These are phyloP conservation scores for Candida chilensis DNA, from an alignment of 805 yeast species.

Conservation along the genomic window DNA sequence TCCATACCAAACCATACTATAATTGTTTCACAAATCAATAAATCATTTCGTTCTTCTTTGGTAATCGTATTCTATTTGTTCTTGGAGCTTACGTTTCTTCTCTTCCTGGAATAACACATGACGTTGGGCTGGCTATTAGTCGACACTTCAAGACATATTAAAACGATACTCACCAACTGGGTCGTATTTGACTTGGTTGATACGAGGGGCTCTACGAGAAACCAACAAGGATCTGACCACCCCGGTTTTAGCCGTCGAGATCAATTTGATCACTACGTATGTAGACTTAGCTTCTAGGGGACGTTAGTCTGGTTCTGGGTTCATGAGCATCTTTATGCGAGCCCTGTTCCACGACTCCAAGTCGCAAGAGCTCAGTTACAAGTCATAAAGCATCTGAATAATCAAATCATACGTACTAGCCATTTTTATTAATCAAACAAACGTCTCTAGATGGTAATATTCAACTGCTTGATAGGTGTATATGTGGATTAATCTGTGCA, in stretches of 20 bases:
- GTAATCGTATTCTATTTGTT: conserved; percentile 26
- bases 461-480: too few species aligned
- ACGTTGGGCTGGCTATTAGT: conserved; percentile 50
- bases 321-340: too few species aligned
- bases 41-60: conserved; percentile 7
- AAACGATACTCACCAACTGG: conserved; percentile 38
- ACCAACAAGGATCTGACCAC: conserved; percentile 71
- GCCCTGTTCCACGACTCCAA: too few species aligned
- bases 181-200: conserved; percentile 80
- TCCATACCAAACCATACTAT: too few species aligned
- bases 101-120: conserved; percentile 88
- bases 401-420: too few species aligned
- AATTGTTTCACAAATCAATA: too few species aligned
- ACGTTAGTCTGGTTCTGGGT: too few species aligned
- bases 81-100: conserved; percentile 74
- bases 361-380: too few species aligned
- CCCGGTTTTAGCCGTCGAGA: conserved; percentile 90
- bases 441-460: too few species aligned
- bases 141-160: neutral
- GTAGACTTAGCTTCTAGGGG: conserved; percentile 63
- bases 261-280: conserved; percentile 73
- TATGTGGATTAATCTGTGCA: too few species aligned
- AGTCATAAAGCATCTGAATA: too few species aligned
- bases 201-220: conserved; percentile 73
- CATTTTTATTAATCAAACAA: too few species aligned